A percentile compares a stretch with the other conserved stretches of the same genome.
These are phyloP conservation scores for Quambalaria eucalypti DNA, from an alignment of 1,284 basidiomycete species.

Conservation along the genomic window DNA sequence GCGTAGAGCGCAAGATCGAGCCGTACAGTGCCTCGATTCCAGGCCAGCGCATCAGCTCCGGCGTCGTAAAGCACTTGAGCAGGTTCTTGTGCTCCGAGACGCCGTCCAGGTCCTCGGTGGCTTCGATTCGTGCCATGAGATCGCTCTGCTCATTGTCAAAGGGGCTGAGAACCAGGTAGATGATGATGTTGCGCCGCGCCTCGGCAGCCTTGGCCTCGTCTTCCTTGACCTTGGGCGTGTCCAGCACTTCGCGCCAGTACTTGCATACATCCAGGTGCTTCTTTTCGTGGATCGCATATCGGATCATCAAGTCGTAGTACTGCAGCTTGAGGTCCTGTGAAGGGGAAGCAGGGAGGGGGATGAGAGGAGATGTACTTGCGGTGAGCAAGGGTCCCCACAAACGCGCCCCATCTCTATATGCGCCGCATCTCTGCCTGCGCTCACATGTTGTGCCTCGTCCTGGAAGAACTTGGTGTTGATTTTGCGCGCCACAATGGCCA, in stretches of 20 bases:
- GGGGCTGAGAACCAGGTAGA: conserved; percentile 84
- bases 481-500: conserved; percentile 81
- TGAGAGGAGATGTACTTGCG: not conserved
- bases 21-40: conserved; percentile 89
- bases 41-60: conserved; percentile 95
- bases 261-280: conserved; percentile 89
- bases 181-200: conserved; percentile 64
- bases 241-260: conserved; percentile 91
- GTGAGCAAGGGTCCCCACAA: not conserved
- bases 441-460: conserved; percentile 74
- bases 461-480: conserved; percentile 89
- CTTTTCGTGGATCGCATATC: conserved; percentile 73
- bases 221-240: conserved; percentile 83
- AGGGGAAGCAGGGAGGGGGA: not conserved
- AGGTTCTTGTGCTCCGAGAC: conserved; percentile 75
- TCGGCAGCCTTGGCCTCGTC: conserved; percentile 31
- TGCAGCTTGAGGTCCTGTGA: conserved; percentile 83
- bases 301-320: conserved; percentile 92
- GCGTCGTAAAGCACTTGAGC: conserved; percentile 89
- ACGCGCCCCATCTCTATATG: not conserved
- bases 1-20: conserved; percentile 66
- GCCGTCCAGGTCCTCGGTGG: conserved; percentile 59
- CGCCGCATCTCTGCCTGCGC: conserved; percentile 36
- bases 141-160: conserved; percentile 96
- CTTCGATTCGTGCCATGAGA: conserved; percentile 79